Evolutionary conservation across 1,139 yeast genomes (phyloP), one percentile per base, ranked within the genome.

Genomic region (Yamadazyma buinensis): DNA sequence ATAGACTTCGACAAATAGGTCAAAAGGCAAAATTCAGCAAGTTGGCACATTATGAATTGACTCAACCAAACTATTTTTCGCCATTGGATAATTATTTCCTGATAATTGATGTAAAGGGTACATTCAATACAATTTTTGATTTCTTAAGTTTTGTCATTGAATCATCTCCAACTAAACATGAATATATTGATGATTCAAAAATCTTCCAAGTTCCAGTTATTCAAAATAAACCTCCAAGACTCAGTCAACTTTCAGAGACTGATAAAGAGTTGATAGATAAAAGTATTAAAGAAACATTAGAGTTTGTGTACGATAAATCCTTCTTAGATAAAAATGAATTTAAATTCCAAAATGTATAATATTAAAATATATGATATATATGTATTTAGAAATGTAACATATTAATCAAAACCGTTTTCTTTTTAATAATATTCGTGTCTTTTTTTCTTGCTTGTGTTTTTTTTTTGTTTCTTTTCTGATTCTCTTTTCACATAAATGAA

Each of bases 161-260:
- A 13, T 32, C 41, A 9, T 37, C 42, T 2, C 29, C 36, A 2
- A 12, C 23, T 2, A 41, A 38, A 19, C 19, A 20, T 13, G 26
- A 37, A 5, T 44, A 42, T 28, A 30, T 44, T 14, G 55, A 51
- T 30, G 53, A 49, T 30, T 32, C 42, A 2, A 37, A 34, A 8
- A 41, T 57, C 10, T 28, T 36, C 5, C 55, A 50, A 32, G 29
- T 40, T 4, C 51, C 52, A 12, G 39, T 57, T 10, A 48, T 59
- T 32, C 57, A 61, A 9, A 47, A 49, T 21, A 49, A 55, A 14
- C 64, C 59, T 36, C 48, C 62, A 1, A 54, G 48, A 18, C 49
- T 64, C 26, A 54, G 45, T 35, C 50, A 50, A 31, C 39, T 49
- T 22, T 49, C 57, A 19, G 51, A 47, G 3, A 41, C 38, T 7